phyloP scores from a whole-genome alignment of 768 basidiomycete species.

The Leccinum barrowsii region DNA sequence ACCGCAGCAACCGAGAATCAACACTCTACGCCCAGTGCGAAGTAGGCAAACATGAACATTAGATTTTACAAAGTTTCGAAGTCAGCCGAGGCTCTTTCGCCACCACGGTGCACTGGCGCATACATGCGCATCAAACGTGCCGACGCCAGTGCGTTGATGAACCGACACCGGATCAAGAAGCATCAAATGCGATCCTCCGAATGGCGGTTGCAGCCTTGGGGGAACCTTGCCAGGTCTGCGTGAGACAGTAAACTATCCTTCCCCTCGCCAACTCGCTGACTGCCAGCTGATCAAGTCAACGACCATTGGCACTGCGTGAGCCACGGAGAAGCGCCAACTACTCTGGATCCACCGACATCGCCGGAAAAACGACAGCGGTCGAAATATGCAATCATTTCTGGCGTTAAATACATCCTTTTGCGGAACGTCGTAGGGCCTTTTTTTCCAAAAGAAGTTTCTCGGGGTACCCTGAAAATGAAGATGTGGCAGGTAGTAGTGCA shows the following conservation, averaged over 20 bases:
- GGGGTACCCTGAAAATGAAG: background rate
- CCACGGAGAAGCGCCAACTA: background rate
- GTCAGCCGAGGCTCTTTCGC: background rate
- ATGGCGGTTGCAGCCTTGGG: background rate
- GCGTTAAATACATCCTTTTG: background rate
- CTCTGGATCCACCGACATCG: conserved; percentile 3
- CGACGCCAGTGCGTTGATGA: background rate
- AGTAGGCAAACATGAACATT: background rate
- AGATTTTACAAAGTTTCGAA: background rate
- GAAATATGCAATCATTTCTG: background rate
- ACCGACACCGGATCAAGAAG: background rate
- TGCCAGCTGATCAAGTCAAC: background rate
- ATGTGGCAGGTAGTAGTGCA: background rate
- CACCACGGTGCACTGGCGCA: background rate
- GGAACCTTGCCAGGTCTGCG: background rate
- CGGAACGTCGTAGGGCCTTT: background rate
- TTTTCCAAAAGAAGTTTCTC: background rate
- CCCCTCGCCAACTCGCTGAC: background rate
- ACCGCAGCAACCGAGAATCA: background rate
- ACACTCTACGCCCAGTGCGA: background rate
- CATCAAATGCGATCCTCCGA: background rate
- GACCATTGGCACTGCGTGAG: background rate
- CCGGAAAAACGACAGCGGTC: background rate
- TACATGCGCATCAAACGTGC: background rate
- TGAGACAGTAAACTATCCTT: background rate